Evolutionary conservation across 108 stramenopile genomes (phyloP).

Genomic region (Nitzschia inconspicua): DNA sequence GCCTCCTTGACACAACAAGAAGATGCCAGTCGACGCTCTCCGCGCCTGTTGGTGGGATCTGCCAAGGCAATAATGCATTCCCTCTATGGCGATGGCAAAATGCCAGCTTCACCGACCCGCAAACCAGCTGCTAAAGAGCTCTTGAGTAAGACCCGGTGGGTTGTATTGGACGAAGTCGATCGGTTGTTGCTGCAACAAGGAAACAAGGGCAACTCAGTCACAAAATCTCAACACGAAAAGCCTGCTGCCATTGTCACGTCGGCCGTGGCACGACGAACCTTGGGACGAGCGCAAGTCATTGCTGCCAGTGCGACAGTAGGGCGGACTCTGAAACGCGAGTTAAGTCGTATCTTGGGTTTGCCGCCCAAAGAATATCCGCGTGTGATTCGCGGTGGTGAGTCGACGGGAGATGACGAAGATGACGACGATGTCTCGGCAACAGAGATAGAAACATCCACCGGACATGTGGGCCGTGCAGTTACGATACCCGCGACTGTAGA

Average conservation of each 20-base stretch:
- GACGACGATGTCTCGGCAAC: not conserved
- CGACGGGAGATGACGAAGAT: conserved; percentile 23
- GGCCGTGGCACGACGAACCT: conserved; percentile 60
- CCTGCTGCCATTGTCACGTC: conserved; percentile 80
- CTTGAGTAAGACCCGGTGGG: conserved; percentile 46
- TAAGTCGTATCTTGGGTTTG: conserved; percentile 81
- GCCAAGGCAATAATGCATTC: conserved; percentile 72
- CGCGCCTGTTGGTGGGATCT: conserved; percentile 73
- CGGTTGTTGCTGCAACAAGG: conserved; percentile 54
- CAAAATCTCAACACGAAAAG: conserved; percentile 59
- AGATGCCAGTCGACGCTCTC: conserved; percentile 29
- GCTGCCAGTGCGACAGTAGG: conserved; percentile 95
- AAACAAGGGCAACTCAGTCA: conserved; percentile 14
- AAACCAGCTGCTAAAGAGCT: conserved; percentile 77
- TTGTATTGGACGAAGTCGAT: conserved; percentile 89
- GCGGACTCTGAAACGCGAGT: conserved; percentile 82
- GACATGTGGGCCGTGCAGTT: conserved; percentile 64
- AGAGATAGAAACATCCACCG: not conserved
- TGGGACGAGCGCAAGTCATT: conserved; percentile 75
- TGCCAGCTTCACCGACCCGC: conserved; percentile 75
- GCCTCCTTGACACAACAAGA: too few relatives aligned
- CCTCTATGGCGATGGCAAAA: conserved; percentile 67
- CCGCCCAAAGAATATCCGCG: conserved; percentile 72
- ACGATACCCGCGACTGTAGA: conserved; percentile 74
- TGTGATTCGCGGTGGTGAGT: conserved; percentile 53